Base-by-base conservation (phyloP, 2,329 filamentous ascomycete genomes). In the Botrytis byssoidea region DNA sequence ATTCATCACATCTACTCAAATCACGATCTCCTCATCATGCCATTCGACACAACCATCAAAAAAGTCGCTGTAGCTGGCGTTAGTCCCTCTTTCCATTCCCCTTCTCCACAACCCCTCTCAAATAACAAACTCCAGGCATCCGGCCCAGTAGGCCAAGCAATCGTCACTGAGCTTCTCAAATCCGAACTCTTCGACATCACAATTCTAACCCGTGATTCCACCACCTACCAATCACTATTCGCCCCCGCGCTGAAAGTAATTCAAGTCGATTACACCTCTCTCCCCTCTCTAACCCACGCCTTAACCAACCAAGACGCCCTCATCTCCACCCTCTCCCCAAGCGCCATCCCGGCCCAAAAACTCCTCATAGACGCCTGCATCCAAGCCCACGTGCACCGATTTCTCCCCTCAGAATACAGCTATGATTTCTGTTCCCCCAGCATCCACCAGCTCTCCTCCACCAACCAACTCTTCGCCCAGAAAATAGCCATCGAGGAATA, bases 321-420 rank as follows among this genome's bases (percentile, higher is more conserved):
- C 29, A 71, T 79, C 4, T 78, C 72, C 18, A 46, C 70, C 51
- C 59, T 78, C 12, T 72, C 70, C 20, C 72, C 65, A 7, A 48
- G 57, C 44, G n/a, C 64, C 57, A 55, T 66, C 29, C 40, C 61
- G 72, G 16, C 44, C 12, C 74, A 78, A 48, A 55, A 68, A 29
- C 42, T 55, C 7, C 59, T 90, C 71, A 85, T 90, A 63, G 85
- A 90, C 68, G 89, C 88, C 1, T 85, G 88, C 22, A 83, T 87
- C 59, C 84, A 84, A 32, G 88, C 88, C 1, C 86, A 87, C n/a
- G 87, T 91, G 18, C 84, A 87, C 78, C 84, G 87, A 25, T 89
- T 90, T 81, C 83, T 91, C 51, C 88, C 88, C 3, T 86, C 85
- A 16, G 88, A 91, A 74, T 91, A 86, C 64, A 81, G 81, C 32